Conservation (phyloP, 768 basidiomycete species). For the Mycena maculata region DNA sequence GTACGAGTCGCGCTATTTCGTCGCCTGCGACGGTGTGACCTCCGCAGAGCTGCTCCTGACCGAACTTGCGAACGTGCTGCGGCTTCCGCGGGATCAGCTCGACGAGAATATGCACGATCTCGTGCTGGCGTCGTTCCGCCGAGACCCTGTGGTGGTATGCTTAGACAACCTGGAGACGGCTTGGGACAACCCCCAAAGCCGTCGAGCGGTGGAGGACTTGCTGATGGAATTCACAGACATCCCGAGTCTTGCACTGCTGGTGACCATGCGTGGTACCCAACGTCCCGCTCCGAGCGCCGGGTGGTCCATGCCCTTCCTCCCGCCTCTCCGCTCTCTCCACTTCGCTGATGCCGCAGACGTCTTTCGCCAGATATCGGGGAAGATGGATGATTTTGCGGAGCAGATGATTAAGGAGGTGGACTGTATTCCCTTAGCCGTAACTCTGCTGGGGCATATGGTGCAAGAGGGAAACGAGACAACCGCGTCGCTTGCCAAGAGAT, state of each 20-base stretch:
- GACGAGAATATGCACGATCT: slow-evolving; percentile 36
- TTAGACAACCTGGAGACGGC: slow-evolving; percentile 36
- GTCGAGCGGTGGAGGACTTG: slow-evolving; percentile 30
- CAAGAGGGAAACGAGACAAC: slow-evolving; percentile 37
- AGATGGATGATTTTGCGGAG: slow-evolving; percentile 33
- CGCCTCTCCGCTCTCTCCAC: slow-evolving; percentile 27
- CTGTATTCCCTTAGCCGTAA: slow-evolving; percentile 33
- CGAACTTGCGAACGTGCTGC: slow-evolving; percentile 35
- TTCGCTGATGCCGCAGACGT: slow-evolving; percentile 28
- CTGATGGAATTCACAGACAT: slow-evolving; percentile 30
- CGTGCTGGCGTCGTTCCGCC: slow-evolving; percentile 27
- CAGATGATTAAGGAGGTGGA: slow-evolving; percentile 33
- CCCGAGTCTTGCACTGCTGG: slow-evolving; percentile 22
- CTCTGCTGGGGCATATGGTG: slow-evolving; percentile 34
- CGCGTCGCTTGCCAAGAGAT: slow-evolving; percentile 33
- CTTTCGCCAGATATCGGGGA: slow-evolving; percentile 32
- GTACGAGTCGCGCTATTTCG: slow-evolving; percentile 34
- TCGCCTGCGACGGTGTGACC: slow-evolving; percentile 35
- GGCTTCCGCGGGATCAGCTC: slow-evolving; percentile 31
- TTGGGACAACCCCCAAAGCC: slow-evolving; percentile 26
- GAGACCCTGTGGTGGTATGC: slow-evolving; percentile 24
- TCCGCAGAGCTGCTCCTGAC: slow-evolving; percentile 34
- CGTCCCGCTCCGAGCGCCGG: slow-evolving; percentile 30
- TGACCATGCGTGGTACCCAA: slow-evolving; percentile 35
- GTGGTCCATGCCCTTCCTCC: slow-evolving; percentile 32